Base-by-base conservation (phyloP, 768 basidiomycete genomes). In the Boletus rex-veris region DNA sequence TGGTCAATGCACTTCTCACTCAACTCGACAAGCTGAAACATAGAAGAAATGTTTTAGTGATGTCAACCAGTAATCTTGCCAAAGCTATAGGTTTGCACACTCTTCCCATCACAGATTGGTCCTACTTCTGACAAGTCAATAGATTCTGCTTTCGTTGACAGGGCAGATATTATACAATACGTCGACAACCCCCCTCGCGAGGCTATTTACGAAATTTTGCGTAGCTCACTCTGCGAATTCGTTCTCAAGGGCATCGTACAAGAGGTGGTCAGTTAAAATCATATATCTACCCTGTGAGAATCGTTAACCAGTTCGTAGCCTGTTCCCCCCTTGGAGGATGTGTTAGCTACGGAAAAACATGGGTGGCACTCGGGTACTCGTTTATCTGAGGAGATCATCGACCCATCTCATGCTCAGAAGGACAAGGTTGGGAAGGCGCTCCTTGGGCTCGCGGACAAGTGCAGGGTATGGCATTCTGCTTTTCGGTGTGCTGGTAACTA, bases 121-220 rank as follows among this genome's bases (percentile, higher is more conserved):
- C 8, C 36, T 16, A 6, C 19, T n/a, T 47, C 57, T 52, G 28
- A 55, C 41, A 45, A 42, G 18, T 43, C 43, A 9, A 33, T 18
- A 98, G 96, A 99, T 63, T 85, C 84, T 46, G 97, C 96, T 4
- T 98, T 98, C 67, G 85, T 98, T 45, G 97, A 98, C 66, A 87
- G 97, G 38, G 97, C 96, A 9, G 97, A 99, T 64, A 93, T 98
- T 45, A 84, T 97, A 18, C 95, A 96, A 75, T 97, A 92, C 63
- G 80, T 98, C 18, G 95, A 94, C 59, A 78, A 93, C 7, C 97
- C 97, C 1, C 86, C 94, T 6, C 81, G 86, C 15, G 89, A 94
- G 58, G 97, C 94, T 1, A 82, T 98, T 44, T 98, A 97, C 72
- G 90, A 93, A 69, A 98, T 99, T 58, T 73, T 98, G 28, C 80